These are phyloP conservation scores for Rhinocladiella similis DNA, from an alignment of 2,329 filamentous ascomycete genomes.

Conservation along the genomic window DNA sequence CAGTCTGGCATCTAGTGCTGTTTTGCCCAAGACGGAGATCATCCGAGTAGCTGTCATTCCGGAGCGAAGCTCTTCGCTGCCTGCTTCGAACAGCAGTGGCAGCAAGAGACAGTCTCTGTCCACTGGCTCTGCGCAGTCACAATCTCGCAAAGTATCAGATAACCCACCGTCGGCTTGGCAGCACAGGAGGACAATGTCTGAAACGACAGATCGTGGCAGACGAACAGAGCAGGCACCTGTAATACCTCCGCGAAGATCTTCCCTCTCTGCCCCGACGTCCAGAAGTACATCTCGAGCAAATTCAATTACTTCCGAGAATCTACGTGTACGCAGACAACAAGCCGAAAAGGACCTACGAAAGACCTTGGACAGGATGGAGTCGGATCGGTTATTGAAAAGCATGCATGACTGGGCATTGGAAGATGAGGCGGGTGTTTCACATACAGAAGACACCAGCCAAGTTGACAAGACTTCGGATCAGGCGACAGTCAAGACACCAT, in stretches of 20 bases:
- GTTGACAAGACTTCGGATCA: conserved; percentile 1
- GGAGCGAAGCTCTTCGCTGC: conserved; percentile 46
- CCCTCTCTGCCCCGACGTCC: conserved; percentile 49
- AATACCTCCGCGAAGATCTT: conserved; percentile 44
- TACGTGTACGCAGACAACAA: conserved; percentile 32
- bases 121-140: conserved; percentile 35
- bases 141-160: conserved; percentile 39
- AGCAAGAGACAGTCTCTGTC: conserved; percentile 43
- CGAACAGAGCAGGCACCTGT: conserved; percentile 34
- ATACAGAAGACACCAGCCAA: not conserved
- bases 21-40: conserved; percentile 38
- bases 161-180: conserved; percentile 35
- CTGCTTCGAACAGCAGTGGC: conserved; percentile 36
- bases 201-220: conserved; percentile 36
- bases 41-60: conserved; percentile 51
- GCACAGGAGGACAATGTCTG: conserved; percentile 43
- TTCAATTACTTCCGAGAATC: conserved; percentile 46
- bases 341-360: conserved; percentile 28
- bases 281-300: conserved; percentile 45
- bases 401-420: conserved; percentile 8
- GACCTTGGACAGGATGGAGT: conserved; percentile 31
- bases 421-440: not conserved
- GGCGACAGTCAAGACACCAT: not conserved
- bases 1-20: conserved; percentile 34
- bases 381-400: conserved; percentile 22